Percentiles rank a stretch among this genome's conserved stretches.
These are phyloP conservation scores for Aureobasidium sp. DNA, from an alignment of 2,329 filamentous ascomycete species.

Conservation along the genomic window DNA sequence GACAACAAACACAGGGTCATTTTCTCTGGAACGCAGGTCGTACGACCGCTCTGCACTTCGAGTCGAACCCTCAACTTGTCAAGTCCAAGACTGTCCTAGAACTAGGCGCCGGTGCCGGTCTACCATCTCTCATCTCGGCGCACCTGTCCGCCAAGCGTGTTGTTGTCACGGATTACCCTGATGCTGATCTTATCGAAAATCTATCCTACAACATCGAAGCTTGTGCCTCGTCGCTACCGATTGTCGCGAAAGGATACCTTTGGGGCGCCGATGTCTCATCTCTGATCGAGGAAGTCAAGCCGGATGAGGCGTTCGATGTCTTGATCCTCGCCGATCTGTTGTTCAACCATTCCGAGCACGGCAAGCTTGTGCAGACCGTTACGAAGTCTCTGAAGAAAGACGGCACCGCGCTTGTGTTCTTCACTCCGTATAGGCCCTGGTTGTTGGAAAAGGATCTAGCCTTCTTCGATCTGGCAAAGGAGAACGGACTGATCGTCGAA, in stretches of 20 bases:
- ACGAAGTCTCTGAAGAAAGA: conserved; percentile 53
- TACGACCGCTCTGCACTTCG: conserved; percentile 70
- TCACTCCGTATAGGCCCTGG: conserved; percentile 92
- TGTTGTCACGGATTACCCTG: conserved; percentile 84
- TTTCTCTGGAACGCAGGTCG: conserved; percentile 85
- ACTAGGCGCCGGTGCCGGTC: conserved; percentile 77
- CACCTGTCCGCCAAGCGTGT: conserved; percentile 57
- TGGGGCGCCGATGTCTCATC: conserved; percentile 58
- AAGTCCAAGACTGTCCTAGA: conserved; percentile 66
- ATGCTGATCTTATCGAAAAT: conserved; percentile 69
- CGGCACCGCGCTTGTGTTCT: conserved; percentile 74
- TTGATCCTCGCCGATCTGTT: conserved; percentile 81
- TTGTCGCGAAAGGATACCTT: conserved; percentile 57
- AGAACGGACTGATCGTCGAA: conserved; percentile 65
- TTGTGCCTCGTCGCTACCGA: conserved; percentile 35
- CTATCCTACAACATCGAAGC: conserved; percentile 66
- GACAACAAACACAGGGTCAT: conserved; percentile 51
- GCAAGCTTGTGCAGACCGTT: conserved; percentile 65
- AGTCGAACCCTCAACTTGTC: conserved; percentile 58
- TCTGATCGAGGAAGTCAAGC: conserved; percentile 27
- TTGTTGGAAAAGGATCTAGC: conserved; percentile 72
- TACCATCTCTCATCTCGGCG: conserved; percentile 68
- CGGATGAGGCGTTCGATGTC: conserved; percentile 57
- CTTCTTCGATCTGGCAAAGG: conserved; percentile 72
- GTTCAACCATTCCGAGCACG: conserved; percentile 85